Evolutionary conservation across 2,329 filamentous ascomycete species (phyloP).

Genomic region (Calonectria ilicicola): DNA sequence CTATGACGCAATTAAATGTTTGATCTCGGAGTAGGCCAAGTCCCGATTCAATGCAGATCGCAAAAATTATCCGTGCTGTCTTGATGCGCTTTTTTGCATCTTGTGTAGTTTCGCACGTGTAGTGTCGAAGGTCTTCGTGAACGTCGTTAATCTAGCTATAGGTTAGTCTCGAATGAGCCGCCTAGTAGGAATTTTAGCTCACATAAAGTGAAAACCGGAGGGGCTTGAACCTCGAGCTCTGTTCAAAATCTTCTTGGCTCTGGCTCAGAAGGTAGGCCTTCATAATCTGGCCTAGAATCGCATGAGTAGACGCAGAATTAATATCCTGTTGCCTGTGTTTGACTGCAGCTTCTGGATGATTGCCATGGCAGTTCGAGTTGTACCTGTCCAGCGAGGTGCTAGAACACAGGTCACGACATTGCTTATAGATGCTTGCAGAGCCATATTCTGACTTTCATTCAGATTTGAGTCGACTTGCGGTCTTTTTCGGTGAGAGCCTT

Average conservation of each 20-base stretch:
- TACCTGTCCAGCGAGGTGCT: constrained; percentile 58
- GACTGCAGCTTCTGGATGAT: constrained; percentile 47
- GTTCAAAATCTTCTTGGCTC: background rate
- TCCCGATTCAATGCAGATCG: constrained; percentile 56
- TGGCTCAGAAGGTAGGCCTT: constrained; percentile 43
- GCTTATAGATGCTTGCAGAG: constrained; percentile 37
- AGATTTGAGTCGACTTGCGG: background rate
- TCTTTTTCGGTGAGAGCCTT: background rate
- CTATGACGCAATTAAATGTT: constrained; percentile 53
- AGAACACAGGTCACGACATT: constrained; percentile 53
- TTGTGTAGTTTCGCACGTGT: constrained; percentile 51
- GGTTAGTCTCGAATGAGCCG: background rate
- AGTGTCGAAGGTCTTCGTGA: constrained; percentile 46
- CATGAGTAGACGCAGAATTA: constrained; percentile 58
- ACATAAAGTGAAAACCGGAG: constrained; percentile 35
- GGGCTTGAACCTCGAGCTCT: background rate
- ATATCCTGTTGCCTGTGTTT: constrained; percentile 42
- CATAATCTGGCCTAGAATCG: constrained; percentile 59
- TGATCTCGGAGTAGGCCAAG: constrained; percentile 54
- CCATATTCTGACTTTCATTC: constrained; percentile 32
- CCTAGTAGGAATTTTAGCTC: background rate
- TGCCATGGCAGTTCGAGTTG: constrained; percentile 56
- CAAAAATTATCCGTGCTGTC: constrained; percentile 54
- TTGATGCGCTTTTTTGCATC: constrained; percentile 53
- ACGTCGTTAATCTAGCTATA: constrained; percentile 48